Percentiles rank a stretch among this genome's conserved stretches.
Conservation (phyloP, 2,329 filamentous ascomycete species). For the Berkeleyomyces rouxiae region DNA sequence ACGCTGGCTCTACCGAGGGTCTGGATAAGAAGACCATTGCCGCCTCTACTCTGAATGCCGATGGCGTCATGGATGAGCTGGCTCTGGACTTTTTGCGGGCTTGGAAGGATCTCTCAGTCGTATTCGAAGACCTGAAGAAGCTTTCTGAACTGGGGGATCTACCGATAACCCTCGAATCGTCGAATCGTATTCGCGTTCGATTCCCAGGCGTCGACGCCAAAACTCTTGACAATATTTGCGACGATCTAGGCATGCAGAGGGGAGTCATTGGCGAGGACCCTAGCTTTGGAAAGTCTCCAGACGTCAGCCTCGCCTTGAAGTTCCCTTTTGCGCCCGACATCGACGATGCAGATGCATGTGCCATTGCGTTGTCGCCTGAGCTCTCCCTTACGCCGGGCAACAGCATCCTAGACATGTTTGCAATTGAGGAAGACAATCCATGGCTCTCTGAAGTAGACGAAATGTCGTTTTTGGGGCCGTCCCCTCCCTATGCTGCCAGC, state of each 20-base stretch:
- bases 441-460: constrained; percentile 29
- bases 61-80: constrained; percentile 70
- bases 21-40: constrained; percentile 20
- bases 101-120: constrained; percentile 63
- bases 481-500: constrained; percentile 21
- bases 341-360: constrained; percentile 19
- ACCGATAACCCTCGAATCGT: constrained; percentile 55
- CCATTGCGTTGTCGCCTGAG: constrained; percentile 26
- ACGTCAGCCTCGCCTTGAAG: constrained; percentile 56
- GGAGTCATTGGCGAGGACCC: constrained; percentile 64
- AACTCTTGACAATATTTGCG: constrained; percentile 67
- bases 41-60: constrained; percentile 54
- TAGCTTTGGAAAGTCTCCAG: constrained; percentile 50
- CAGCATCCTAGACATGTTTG: constrained; percentile 25
- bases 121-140: constrained; percentile 66
- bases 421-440: constrained; percentile 29
- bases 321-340: constrained; percentile 68
- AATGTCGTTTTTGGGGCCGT: constrained; percentile 34
- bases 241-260: constrained; percentile 69
- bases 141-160: constrained; percentile 67
- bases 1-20: constrained; percentile 1
- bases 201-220: constrained; percentile 82
- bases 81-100: constrained; percentile 78
- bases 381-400: constrained; percentile 30
- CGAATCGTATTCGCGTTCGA: constrained; percentile 56